Base-by-base conservation (phyloP, 352 stramenopile genomes). In the Phytophthora brassicae region DNA sequence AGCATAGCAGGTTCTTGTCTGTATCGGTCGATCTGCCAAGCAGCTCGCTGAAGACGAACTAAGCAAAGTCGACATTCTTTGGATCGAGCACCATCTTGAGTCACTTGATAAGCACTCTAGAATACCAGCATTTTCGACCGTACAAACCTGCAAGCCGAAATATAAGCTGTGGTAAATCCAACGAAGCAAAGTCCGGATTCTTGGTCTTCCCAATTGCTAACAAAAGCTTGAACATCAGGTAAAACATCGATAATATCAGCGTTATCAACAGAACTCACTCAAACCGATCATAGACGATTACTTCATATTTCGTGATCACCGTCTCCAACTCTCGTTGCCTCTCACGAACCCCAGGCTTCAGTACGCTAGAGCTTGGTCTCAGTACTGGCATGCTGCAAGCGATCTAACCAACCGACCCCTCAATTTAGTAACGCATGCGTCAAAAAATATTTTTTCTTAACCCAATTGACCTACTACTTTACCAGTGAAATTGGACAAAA, bases 121-220 rank as follows among this genome's bases (percentile, higher is more conserved):
- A 3, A 8, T 36, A 35, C 14, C 6, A 33, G 9, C n/a, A 50
- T 11, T 13, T 3, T 33, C 9, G 22, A 9, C 4, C 13, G 26
- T 17, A 19, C 19, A 17, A 39, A 77, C 75, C 72, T 78, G 74
- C 73, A 22, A 79, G 68, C 16, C 65, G 58, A 3, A 88, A 66
- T 28, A 75, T 20, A 24, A 87, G 44, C 55, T 79, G 64, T 8
- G 49, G 51, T 9, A 63, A 48, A 29, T 73, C 64, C 17, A 90
- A 52, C 22, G 67, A 79, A 12, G 44, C 70, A 60, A 88, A 90
- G 48, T 90, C 74, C 1, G 70, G 52, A n/a, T 77, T 75, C 5
- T 66, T 75, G 0, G 52, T 60, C 35, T 59, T 52, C 1, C 66
- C 57, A 13, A 81, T 69, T 13, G 60, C 49, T 1, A 86, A 53